Conservation (phyloP, 345 rosid species). For the Gossypium sturtianum region DNA sequence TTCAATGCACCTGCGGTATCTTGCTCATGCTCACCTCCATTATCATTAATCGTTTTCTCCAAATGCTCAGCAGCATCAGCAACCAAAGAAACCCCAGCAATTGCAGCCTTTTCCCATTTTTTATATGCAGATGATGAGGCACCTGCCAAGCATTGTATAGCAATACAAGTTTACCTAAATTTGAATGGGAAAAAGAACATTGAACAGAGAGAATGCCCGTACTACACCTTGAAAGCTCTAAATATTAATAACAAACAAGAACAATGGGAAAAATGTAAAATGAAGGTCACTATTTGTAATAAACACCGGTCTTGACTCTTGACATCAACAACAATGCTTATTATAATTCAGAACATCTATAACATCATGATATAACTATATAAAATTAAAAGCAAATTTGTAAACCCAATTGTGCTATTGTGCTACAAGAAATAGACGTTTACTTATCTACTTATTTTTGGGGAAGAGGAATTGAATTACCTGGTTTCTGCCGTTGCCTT, state of each 20-base stretch:
- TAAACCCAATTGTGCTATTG: background rate
- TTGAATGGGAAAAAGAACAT: background rate
- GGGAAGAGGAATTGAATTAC: constrained; percentile 27
- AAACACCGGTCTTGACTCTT: background rate
- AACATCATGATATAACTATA: background rate
- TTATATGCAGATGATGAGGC: constrained; percentile 61
- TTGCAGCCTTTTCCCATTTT: constrained; percentile 98
- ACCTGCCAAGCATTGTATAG: constrained; percentile 29
- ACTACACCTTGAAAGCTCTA: background rate
- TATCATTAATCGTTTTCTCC: constrained; percentile 57
- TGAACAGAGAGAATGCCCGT: background rate
- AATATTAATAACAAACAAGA: background rate
- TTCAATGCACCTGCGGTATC: constrained; percentile 29
- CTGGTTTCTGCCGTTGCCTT: constrained; percentile 77
- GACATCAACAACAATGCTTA: background rate
- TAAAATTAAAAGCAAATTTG: background rate
- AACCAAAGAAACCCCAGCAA: constrained; percentile 97
- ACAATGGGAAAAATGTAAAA: background rate
- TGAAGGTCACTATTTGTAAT: background rate
- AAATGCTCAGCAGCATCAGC: constrained; percentile 99
- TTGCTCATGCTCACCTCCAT: constrained; percentile 45
- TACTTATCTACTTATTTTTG: background rate
- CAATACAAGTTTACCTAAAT: background rate
- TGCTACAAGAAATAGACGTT: background rate
- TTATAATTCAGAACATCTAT: background rate